Conservation (phyloP, 176 grass and related monocot genomes). For the Dendrocalamus sinicus region DNA sequence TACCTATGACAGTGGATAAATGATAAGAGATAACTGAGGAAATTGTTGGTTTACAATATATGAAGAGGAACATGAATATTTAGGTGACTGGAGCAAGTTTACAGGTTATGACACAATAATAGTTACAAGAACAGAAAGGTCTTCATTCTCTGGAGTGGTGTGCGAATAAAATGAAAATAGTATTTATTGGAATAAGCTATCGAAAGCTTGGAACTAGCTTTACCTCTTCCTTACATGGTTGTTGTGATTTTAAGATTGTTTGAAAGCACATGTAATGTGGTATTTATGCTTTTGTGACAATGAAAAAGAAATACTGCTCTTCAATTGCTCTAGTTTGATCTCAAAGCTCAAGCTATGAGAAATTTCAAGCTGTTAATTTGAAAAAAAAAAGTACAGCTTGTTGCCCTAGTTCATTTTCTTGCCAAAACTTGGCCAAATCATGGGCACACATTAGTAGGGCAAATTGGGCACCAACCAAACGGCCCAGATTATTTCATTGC, state of each 20-base stretch:
- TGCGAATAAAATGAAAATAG: not conserved
- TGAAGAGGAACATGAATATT: not conserved
- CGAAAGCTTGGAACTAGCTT: not conserved
- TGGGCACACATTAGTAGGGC: not conserved
- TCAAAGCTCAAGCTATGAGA: not conserved
- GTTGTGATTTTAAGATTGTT: conserved; percentile 4
- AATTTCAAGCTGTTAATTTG: conserved; percentile 19
- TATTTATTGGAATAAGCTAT: not conserved
- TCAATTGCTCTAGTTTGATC: conserved; percentile 6
- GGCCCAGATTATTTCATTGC: not conserved
- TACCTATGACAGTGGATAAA: not conserved
- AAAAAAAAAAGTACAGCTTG: not conserved
- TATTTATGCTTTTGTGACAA: not conserved
- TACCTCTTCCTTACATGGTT: not conserved
- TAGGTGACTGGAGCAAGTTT: not conserved
- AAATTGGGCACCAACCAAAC: not conserved
- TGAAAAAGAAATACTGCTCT: conserved; percentile 2
- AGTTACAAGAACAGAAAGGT: not conserved
- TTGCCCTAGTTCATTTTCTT: conserved; percentile 16
- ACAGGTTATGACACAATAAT: not conserved
- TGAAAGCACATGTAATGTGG: not conserved
- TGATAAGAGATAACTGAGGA: not conserved
- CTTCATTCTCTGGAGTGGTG: conserved; percentile 1
- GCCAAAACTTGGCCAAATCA: conserved; percentile 7
- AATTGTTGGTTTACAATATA: not conserved